Conservation (phyloP, 345 rosid genomes). For the Populus ilicifolia region DNA sequence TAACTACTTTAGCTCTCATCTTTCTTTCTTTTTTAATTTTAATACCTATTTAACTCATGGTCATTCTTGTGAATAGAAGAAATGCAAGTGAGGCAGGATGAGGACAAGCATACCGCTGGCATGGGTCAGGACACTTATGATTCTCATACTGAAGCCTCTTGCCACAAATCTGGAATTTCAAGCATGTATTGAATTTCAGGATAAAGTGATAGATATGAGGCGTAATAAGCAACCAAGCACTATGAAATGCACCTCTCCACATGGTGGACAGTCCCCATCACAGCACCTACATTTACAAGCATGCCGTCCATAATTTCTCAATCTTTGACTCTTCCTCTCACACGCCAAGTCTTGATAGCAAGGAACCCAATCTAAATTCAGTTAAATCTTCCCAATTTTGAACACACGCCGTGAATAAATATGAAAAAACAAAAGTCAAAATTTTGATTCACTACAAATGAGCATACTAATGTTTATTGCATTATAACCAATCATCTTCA, state of each 20-base stretch:
- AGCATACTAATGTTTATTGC: background rate
- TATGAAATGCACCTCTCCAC: slow-evolving; percentile 57
- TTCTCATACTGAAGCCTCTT: slow-evolving; percentile 80
- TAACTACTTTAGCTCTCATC: background rate
- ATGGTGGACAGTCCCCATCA: slow-evolving; percentile 88
- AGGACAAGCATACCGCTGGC: slow-evolving; percentile 62
- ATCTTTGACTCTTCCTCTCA: slow-evolving; percentile 75
- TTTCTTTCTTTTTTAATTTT: background rate
- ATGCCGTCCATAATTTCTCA: slow-evolving; percentile 87
- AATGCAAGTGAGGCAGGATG: background rate
- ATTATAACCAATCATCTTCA: background rate
- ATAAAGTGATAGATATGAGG: background rate
- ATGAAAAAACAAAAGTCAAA: background rate
- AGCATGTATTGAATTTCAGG: background rate
- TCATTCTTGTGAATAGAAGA: background rate
- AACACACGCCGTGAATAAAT: background rate
- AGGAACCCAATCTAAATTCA: slow-evolving; percentile 64
- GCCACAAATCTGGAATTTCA: slow-evolving; percentile 59
- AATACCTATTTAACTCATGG: background rate
- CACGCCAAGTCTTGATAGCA: slow-evolving; percentile 91
- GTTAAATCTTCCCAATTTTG: slow-evolving; percentile 23
- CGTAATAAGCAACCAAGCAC: background rate
- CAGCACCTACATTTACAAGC: slow-evolving; percentile 92
- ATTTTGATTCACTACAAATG: background rate
- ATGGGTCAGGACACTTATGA: slow-evolving; percentile 86